Evolutionary conservation across 164 flowering plant genomes (phyloP), one percentile per base, ranked within the genome.

Genomic region (Vitis cinerea): DNA sequence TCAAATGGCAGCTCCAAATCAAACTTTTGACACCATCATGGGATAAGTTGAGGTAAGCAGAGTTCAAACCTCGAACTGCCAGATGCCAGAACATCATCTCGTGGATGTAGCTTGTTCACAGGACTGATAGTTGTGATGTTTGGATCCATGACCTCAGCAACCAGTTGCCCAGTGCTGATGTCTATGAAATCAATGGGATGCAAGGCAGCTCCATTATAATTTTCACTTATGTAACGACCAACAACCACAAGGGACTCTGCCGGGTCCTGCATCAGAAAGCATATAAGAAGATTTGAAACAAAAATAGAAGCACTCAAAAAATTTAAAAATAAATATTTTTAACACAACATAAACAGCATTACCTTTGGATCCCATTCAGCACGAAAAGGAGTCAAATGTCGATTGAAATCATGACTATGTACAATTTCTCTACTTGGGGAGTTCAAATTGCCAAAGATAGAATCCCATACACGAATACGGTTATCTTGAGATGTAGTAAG

Each of bases 351-450:
- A 9, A 50, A 57, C 17, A 17, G 10, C 29, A 72, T 51, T 56
- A 94, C 98, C 97, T 90, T 94, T 65, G 97, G 98, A 77, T 94
- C 97, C 98, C 98, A 94, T 74, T 94, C 98, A 76, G 97, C 98
- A 68, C 88, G 83, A 68, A 94, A 94, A 66, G 95, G 88, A 31
- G 97, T 90, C 74, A 94, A 75, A 80, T 94, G 88, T 15, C 97
- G 81, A 75, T 90, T 94, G 74, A 94, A 94, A 80, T 92, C 97
- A 79, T 92, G 97, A 73, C 98, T 92, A 61, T 94, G 97, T 8
- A 94, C 93, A 68, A 94, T 92, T 79, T 90, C 97, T 80, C 97
- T 79, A 76, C 98, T 92, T 44, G 98, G 98, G 31, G 87, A 75
- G 17, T 86, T 89, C 85, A 94, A 52, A 76, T 89, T 74, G 10